Percentiles rank a stretch among this genome's conserved stretches.
Evolutionary conservation across 768 basidiomycete genomes (phyloP).

Genomic region (Tricholoma matsutake): DNA sequence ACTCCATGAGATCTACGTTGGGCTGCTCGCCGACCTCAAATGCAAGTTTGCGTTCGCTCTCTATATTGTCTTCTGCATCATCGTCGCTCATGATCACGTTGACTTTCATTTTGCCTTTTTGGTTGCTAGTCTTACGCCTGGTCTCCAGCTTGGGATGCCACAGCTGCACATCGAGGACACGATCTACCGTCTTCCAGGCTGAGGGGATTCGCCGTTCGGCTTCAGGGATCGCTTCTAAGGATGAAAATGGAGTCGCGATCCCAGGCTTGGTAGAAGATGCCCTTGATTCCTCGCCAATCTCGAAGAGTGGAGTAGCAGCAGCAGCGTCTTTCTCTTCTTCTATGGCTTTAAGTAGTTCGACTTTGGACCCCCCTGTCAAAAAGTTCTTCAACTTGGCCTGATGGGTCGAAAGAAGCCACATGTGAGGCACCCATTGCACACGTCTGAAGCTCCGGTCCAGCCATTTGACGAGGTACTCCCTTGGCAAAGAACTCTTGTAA

Average conservation of each 20-base stretch:
- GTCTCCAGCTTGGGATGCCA: conserved; percentile 44
- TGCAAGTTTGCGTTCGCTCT: conserved; percentile 35
- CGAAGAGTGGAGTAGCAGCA: conserved; percentile 30
- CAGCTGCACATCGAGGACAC: conserved; percentile 79
- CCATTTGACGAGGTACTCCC: conserved; percentile 96
- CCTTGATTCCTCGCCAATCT: conserved; percentile 37
- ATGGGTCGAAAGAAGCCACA: conserved; percentile 78
- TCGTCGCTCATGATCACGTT: conserved; percentile 23
- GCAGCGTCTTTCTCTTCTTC: conserved; percentile 33
- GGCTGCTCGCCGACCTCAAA: conserved; percentile 67
- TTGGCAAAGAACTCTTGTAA: conserved; percentile 62
- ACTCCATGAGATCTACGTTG: conserved; percentile 47
- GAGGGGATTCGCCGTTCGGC: conserved; percentile 73
- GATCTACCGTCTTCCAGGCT: conserved; percentile 87
- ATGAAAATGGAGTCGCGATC: conserved; percentile 20
- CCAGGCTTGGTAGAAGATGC: conserved; percentile 33
- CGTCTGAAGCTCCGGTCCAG: conserved; percentile 71
- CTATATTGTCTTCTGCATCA: conserved; percentile 24
- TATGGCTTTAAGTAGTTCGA: conserved; percentile 55
- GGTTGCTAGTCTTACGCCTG: conserved; percentile 21
- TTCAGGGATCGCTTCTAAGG: conserved; percentile 50
- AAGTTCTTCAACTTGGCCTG: conserved; percentile 75
- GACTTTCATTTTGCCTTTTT: conserved; percentile 24
- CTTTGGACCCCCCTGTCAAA: conserved; percentile 61
- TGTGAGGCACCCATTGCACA: conserved; percentile 87